Evolutionary conservation across 179 eudicot species (phyloP), one percentile per base, ranked within the genome.

Genomic region (Gypsophila paniculata): DNA sequence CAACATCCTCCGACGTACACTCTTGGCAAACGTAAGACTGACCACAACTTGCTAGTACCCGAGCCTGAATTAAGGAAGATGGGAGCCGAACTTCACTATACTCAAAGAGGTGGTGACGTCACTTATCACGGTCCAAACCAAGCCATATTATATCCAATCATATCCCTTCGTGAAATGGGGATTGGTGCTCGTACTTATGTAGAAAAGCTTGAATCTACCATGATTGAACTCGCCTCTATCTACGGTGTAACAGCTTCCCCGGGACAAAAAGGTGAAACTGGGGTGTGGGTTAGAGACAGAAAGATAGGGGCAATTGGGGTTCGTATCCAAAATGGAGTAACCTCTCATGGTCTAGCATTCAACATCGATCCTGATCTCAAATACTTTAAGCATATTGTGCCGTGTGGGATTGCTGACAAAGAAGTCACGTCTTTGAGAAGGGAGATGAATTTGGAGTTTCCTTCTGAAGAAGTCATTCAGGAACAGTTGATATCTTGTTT

Each of bases 1-100:
- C 96, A 91, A 69, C 96, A 91, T 66, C 96, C 94, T 49, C 97
- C 90, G n/a, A 91, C 97, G 8, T 91, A 88, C 75, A 91, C 96
- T 10, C 90, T 92, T 60, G 97, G 97, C 25, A 91, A 90, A 80
- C 85, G 97, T 65, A 81, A 83, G 70, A 91, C 97, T 0, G 89
- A 86, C 72, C 89, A 91, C 75, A 91, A 88, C 66, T 72, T 92
- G 55, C 72, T 92, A 53, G 83, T 90, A 29, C 49, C 93, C 5
- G 91, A 86, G 71, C 39, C 79, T 22, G 91, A 90, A 59, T 80
- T 92, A 64, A 76, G 77, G 74, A 71, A 65, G 58, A 83, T 91
- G 75, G 97, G 97, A 58, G 94, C 89, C 11, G 89, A 88, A 55
- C 89, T 92, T 77, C 91, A 92, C 83, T 90, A 90, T 66, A 88